A percentile compares a stretch with the other conserved stretches of the same genome.
These are phyloP conservation scores for Hebeloma cylindrosporum DNA, from an alignment of 768 basidiomycete species.

Conservation along the genomic window DNA sequence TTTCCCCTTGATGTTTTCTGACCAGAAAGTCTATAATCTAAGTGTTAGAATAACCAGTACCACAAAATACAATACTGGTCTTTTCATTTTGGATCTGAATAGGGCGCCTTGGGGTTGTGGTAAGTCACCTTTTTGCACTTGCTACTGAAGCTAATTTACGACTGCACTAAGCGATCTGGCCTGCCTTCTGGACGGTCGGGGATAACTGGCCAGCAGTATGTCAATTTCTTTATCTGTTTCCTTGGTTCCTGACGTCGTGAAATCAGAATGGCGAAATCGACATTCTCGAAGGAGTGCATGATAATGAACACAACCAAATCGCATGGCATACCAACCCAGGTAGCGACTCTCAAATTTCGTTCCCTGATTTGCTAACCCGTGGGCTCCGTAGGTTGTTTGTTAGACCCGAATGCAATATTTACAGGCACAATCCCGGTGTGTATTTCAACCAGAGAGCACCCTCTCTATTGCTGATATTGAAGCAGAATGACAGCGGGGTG, in stretches of 20 bases:
- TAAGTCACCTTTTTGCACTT: conserved; percentile 30
- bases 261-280: conserved; percentile 83
- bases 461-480: neutral
- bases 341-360: neutral
- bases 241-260: conserved; percentile 14
- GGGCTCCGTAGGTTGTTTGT: conserved; percentile 19
- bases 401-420: conserved; percentile 25
- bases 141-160: neutral
- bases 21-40: neutral
- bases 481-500: conserved; percentile 46
- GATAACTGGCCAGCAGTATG: conserved; percentile 63
- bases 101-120: conserved; percentile 92
- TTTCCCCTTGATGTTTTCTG: neutral
- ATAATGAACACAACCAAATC: conserved; percentile 81
- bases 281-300: conserved; percentile 83
- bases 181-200: conserved; percentile 77
- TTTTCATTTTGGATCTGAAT: conserved; percentile 86
- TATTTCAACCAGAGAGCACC: neutral
- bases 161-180: conserved; percentile 66
- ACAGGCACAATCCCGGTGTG: conserved; percentile 24
- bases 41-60: conserved; percentile 81
- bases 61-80: conserved; percentile 66
- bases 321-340: conserved; percentile 65
- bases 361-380: neutral
- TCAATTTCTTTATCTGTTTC: conserved; percentile 1